phyloP scores from a whole-genome alignment of 148 eudicot genomes.

The Polygonum aviculare region DNA sequence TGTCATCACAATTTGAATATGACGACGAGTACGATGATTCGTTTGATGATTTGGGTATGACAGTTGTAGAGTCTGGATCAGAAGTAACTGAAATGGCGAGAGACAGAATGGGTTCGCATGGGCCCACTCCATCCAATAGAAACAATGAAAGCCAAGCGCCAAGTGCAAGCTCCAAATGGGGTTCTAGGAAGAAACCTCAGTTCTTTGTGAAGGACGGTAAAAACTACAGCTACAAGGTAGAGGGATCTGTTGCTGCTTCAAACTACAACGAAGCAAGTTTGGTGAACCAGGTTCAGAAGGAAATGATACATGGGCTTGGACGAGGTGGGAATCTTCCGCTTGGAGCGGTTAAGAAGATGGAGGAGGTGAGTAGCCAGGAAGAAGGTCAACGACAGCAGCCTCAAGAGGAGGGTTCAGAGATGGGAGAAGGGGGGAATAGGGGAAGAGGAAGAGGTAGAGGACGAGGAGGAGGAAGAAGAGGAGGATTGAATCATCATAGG shows the following conservation, averaged over 20 bases:
- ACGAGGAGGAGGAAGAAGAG: constrained; percentile 34
- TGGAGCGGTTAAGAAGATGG: constrained; percentile 50
- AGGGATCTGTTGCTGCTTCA: constrained; percentile 74
- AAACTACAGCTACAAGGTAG: constrained; percentile 90
- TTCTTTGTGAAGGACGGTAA: constrained; percentile 92
- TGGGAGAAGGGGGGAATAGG: constrained; percentile 35
- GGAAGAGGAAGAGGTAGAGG: constrained; percentile 31
- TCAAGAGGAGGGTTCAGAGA: constrained; percentile 21
- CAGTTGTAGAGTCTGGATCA: constrained; percentile 62
- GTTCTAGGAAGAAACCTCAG: constrained; percentile 64
- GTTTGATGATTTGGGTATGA: constrained; percentile 82
- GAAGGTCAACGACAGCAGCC: constrained; percentile 18
- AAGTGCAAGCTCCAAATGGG: constrained; percentile 47
- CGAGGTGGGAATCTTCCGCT: constrained; percentile 80
- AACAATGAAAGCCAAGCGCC: constrained; percentile 30
- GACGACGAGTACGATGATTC: constrained; percentile 98
- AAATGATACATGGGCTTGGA: constrained; percentile 78
- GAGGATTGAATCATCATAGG: constrained; percentile 40
- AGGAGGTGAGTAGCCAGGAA: constrained; percentile 22
- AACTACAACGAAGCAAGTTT: constrained; percentile 61
- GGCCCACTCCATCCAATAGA: constrained; percentile 19
- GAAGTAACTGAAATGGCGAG: constrained; percentile 52
- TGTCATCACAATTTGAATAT: constrained; percentile 68
- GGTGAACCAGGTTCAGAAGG: constrained; percentile 57
- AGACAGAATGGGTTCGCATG: constrained; percentile 31